Conservation (phyloP, 306 rosid genomes). For the Casuarina equisetifolia region DNA sequence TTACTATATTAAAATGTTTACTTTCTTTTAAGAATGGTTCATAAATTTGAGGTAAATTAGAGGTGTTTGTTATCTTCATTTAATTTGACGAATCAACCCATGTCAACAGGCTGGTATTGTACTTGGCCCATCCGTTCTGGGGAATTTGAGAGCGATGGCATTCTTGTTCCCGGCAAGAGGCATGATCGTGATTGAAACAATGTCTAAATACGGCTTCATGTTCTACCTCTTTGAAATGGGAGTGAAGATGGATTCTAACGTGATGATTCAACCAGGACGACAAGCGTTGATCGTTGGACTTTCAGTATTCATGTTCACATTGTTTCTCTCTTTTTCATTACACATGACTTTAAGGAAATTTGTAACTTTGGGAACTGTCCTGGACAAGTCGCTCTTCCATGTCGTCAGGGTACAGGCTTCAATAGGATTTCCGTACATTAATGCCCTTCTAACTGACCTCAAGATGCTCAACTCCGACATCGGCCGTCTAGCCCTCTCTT, state of each 20-base stretch:
- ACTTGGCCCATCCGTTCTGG: slow-evolving; percentile 48
- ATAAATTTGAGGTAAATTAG: too few relatives aligned
- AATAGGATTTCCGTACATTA: slow-evolving; percentile 41
- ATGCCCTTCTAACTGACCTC: slow-evolving; percentile 50
- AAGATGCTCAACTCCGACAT: slow-evolving; percentile 56
- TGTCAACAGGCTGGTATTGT: slow-evolving; percentile 36
- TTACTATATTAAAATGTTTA: too few relatives aligned
- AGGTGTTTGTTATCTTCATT: not conserved
- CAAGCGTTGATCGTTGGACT: slow-evolving; percentile 23
- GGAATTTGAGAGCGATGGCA: slow-evolving; percentile 10
- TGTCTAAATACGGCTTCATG: slow-evolving; percentile 38
- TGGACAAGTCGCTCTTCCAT: slow-evolving; percentile 19
- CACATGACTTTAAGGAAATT: not conserved
- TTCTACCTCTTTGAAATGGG: slow-evolving; percentile 43
- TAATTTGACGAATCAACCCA: not conserved
- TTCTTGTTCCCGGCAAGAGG: slow-evolving; percentile 37
- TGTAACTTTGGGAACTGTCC: not conserved
- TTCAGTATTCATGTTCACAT: slow-evolving; percentile 22
- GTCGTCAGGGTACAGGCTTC: slow-evolving; percentile 41
- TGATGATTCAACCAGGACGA: slow-evolving; percentile 29
- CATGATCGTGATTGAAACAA: slow-evolving; percentile 32
- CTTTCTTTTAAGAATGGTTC: too few relatives aligned
- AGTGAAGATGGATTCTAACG: slow-evolving; percentile 24
- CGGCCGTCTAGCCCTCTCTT: slow-evolving; percentile 53
- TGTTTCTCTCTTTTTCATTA: slow-evolving; percentile 6